Percentiles rank a stretch among this genome's conserved stretches.
phyloP scores from a whole-genome alignment of 2,329 filamentous ascomycete species.

The Aspergillus sp. region DNA sequence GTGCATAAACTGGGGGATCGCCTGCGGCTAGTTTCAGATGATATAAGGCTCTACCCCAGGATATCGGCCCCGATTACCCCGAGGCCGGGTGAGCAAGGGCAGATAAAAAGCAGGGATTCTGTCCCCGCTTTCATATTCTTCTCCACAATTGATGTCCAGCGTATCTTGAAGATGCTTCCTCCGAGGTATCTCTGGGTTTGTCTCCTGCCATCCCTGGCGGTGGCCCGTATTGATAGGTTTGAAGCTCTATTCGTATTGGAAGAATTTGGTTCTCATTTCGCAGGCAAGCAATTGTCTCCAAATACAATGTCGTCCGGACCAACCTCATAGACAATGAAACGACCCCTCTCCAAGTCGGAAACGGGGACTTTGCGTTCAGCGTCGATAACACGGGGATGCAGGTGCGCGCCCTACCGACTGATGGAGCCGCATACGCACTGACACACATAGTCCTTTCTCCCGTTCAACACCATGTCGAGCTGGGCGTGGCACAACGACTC shows the following conservation, averaged over 20 bases:
- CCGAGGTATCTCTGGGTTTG: neutral
- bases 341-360: slow-evolving; percentile 22
- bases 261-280: neutral
- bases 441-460: slow-evolving; percentile 15
- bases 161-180: neutral
- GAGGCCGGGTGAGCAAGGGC: neutral
- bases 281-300: slow-evolving; percentile 16
- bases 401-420: neutral
- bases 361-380: slow-evolving; percentile 24
- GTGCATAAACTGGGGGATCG: neutral
- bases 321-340: slow-evolving; percentile 20
- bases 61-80: neutral
- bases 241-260: too few species aligned
- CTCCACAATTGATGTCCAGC: neutral
- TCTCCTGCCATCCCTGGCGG: neutral
- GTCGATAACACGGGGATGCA: slow-evolving; percentile 25
- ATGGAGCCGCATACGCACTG: neutral
- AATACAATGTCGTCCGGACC: slow-evolving; percentile 21
- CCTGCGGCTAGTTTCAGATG: neutral
- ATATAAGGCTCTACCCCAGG: neutral
- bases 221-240: neutral
- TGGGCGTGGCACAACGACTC: slow-evolving; percentile 27
- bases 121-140: neutral
- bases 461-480: slow-evolving; percentile 23
- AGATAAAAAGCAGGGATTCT: neutral